Evolutionary conservation across 2,329 filamentous ascomycete genomes (phyloP).

Genomic region (Colletotrichum nymphaeae): DNA sequence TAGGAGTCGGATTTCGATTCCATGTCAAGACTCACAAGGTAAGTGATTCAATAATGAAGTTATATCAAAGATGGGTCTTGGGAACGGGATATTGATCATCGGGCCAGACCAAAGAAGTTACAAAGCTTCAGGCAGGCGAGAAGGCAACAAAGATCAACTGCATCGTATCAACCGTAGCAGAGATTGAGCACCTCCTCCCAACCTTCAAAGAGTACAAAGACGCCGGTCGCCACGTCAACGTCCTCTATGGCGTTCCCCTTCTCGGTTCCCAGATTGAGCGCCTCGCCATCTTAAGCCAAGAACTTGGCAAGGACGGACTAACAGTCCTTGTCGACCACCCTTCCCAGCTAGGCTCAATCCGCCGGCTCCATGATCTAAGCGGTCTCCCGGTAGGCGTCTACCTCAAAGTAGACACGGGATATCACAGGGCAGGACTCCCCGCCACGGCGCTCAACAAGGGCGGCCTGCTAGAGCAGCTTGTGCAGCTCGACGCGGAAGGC

Average conservation of each 20-base stretch:
- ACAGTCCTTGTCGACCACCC: conserved; percentile 69
- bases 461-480: conserved; percentile 49
- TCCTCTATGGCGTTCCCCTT: conserved; percentile 72
- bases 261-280: conserved; percentile 64
- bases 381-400: conserved; percentile 55
- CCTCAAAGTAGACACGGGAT: conserved; percentile 73
- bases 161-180: conserved; percentile 68
- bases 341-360: conserved; percentile 52
- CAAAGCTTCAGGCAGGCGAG: conserved; percentile 64
- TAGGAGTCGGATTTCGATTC: conserved; percentile 67
- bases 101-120: conserved; percentile 63
- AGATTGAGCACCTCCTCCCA: conserved; percentile 65
- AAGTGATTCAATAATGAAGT: background rate
- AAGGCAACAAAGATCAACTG: conserved; percentile 57
- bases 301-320: conserved; percentile 59
- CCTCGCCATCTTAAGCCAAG: conserved; percentile 56
- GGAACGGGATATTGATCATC: background rate
- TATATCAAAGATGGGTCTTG: no score
- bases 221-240: conserved; percentile 38
- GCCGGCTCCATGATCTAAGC: conserved; percentile 45
- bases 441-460: conserved; percentile 52
- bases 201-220: conserved; percentile 48
- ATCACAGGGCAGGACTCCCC: conserved; percentile 69
- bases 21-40: conserved; percentile 78
- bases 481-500: conserved; percentile 38